Percentiles rank a stretch among this genome's conserved stretches.
Conservation (phyloP, 495 filamentous ascomycete genomes). For the Penicillium robsamsonii region DNA sequence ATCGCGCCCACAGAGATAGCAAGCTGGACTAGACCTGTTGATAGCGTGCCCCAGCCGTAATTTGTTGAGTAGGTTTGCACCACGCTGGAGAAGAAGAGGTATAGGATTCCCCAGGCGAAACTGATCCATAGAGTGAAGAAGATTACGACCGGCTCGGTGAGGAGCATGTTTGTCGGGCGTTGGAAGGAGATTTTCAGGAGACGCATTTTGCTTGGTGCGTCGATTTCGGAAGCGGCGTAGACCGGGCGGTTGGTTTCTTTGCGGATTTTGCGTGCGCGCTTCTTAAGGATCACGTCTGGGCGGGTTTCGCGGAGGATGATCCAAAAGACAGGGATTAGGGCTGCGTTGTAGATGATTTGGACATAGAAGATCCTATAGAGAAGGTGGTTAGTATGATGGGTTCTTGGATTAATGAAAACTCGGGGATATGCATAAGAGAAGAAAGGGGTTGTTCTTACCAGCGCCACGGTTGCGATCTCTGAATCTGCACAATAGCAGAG, state of each 20-base stretch:
- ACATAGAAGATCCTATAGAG: slow-evolving; percentile 47
- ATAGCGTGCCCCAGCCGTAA: slow-evolving; percentile 35
- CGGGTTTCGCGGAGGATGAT: slow-evolving; percentile 46
- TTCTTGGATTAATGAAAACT: not conserved
- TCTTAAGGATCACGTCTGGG: slow-evolving; percentile 52
- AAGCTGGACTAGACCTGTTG: slow-evolving; percentile 40
- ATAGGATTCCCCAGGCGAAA: slow-evolving; percentile 54
- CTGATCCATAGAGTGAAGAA: slow-evolving; percentile 53
- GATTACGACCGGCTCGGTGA: slow-evolving; percentile 53
- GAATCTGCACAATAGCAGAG: slow-evolving; percentile 37
- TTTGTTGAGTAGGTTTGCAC: slow-evolving; percentile 39
- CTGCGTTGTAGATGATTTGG: slow-evolving; percentile 51
- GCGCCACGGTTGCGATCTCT: slow-evolving; percentile 40
- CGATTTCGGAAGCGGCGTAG: slow-evolving; percentile 37
- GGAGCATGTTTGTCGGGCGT: slow-evolving; percentile 48
- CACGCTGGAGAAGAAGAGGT: slow-evolving; percentile 44
- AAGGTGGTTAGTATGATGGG: not conserved
- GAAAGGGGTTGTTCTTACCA: slow-evolving; percentile 19
- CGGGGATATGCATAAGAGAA: not conserved
- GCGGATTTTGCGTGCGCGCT: slow-evolving; percentile 61
- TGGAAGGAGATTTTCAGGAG: slow-evolving; percentile 37
- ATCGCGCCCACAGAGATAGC: slow-evolving; percentile 44
- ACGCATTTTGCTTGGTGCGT: slow-evolving; percentile 21
- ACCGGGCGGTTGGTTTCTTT: slow-evolving; percentile 52
- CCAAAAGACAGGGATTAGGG: slow-evolving; percentile 41